Evolutionary conservation across 805 yeast genomes (phyloP).

Genomic region (Myxozyma neotropica): DNA sequence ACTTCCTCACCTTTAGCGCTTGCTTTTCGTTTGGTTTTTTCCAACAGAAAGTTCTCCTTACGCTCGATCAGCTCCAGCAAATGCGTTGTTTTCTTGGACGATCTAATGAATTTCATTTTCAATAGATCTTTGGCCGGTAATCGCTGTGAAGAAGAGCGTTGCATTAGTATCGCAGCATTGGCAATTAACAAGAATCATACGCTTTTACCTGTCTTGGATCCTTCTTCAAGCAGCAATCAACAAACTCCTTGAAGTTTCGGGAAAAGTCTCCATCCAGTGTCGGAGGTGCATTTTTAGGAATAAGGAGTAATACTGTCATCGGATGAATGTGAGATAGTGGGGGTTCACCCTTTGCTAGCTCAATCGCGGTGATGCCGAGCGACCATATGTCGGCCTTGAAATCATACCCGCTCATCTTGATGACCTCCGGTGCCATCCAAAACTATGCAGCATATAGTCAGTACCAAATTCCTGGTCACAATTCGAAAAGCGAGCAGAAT

Average conservation of each 20-base stretch:
- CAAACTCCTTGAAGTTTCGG: slow-evolving; percentile 54
- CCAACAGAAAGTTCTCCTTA: not conserved
- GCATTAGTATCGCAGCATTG: not conserved
- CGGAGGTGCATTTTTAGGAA: slow-evolving; percentile 71
- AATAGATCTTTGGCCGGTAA: slow-evolving; percentile 7
- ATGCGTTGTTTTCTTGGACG: slow-evolving; percentile 3
- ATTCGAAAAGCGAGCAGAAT: not conserved
- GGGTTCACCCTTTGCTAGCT: slow-evolving; percentile 77
- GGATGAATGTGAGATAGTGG: slow-evolving; percentile 78
- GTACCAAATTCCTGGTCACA: too few species aligned
- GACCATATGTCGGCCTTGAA: slow-evolving; percentile 96
- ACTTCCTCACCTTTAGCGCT: not conserved
- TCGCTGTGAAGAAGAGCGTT: not conserved
- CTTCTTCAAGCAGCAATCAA: slow-evolving; percentile 64
- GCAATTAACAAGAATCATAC: too few species aligned
- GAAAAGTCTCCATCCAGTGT: slow-evolving; percentile 50
- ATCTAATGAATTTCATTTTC: slow-evolving; percentile 2
- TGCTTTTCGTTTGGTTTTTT: not conserved
- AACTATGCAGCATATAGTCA: slow-evolving; percentile 40
- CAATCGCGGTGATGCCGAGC: slow-evolving; percentile 87
- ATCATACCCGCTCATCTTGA: slow-evolving; percentile 67
- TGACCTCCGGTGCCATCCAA: slow-evolving; percentile 99
- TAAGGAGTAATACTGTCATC: slow-evolving; percentile 69
- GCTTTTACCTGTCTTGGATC: slow-evolving; percentile 52
- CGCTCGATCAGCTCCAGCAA: not conserved